phyloP scores from a whole-genome alignment of 2,329 filamentous ascomycete genomes.

The Pseudomassariella vexata region DNA sequence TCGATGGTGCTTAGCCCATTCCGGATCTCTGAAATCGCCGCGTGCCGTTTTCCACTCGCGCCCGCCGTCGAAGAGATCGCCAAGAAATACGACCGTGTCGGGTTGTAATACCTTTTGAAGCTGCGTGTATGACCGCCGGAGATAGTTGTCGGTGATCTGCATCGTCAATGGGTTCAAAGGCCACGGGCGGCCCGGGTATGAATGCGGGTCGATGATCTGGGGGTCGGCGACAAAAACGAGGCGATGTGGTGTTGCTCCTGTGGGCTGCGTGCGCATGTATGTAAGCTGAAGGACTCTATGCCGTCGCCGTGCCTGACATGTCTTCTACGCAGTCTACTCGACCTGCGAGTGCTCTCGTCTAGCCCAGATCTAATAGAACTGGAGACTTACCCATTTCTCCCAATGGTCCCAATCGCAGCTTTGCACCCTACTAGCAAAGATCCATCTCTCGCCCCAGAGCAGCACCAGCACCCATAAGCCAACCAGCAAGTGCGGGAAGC shows the following conservation, averaged over 20 bases:
- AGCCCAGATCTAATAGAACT: no score
- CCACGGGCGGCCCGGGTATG: conserved; percentile 77
- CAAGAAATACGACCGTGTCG: conserved; percentile 84
- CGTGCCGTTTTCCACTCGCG: conserved; percentile 81
- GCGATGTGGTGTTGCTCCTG: conserved; percentile 73
- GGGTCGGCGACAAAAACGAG: conserved; percentile 83
- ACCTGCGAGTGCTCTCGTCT: conserved; percentile 4
- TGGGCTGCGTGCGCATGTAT: conserved; percentile 49
- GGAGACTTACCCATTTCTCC: conserved; percentile 80
- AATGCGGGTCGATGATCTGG: conserved; percentile 88
- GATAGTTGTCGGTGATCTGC: conserved; percentile 78
- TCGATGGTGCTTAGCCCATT: conserved; percentile 47
- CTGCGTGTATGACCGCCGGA: conserved; percentile 74
- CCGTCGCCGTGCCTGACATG: conserved; percentile 5
- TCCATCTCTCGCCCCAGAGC: conserved; percentile 78
- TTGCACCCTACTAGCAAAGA: conserved; percentile 65
- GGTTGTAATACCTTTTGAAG: conserved; percentile 74
- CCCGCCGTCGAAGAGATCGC: conserved; percentile 92
- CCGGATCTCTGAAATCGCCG: conserved; percentile 53
- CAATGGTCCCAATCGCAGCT: conserved; percentile 78
- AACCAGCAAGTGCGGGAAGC: conserved; percentile 62
- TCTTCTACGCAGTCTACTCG: neutral
- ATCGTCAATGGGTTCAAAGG: conserved; percentile 48
- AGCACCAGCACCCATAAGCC: conserved; percentile 70
- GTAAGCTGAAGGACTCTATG: conserved; percentile 8